Base-by-base conservation (phyloP, 176 grass and related monocot genomes). In the Raddia guianensis region DNA sequence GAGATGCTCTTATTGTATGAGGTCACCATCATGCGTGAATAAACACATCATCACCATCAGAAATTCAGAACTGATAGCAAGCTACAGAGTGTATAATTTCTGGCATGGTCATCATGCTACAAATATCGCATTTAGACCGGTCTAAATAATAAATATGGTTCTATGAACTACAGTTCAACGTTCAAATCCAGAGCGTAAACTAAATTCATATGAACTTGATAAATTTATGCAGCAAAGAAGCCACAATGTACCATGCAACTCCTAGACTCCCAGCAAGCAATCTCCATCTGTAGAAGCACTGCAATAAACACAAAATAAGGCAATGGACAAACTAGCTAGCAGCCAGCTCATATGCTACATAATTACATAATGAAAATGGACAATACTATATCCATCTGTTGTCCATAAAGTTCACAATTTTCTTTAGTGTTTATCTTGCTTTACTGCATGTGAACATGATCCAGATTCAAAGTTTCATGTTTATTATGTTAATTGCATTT, bases 241-340 rank as follows among this genome's bases (percentile, higher is more conserved):
- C 33, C 65, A n/a, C 37, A 21, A 68, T 40, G 32, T 20, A 15
- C 54, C 47, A 27, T 5, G 7, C 56, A 64, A 71, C 56, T 70
- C 56, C 56, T 72, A 49, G 50, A 50, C 5, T 60, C 33, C 66
- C 51, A 49, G 77, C 56, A 43, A 5, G 16, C 27, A 15, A 76
- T 80, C 21, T 76, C 12, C 64, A 19, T 20, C 57, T 50, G 12
- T 50, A 19, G 33, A 81, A 68, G n/a, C 40, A 43, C 77, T 85
- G 87, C 72, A 81, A 65, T 46, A 81, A 49, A 77, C 20, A 82
- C 27, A 35, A 56, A 55, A 32, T 54, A 46, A 84, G 78, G 60
- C 1, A 47, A 49, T 12, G 54, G 8, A 73, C 52, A 35, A 49
- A 63, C 56, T 78, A 88, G 32, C 40, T 70, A 89, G 40, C 40